phyloP scores from a whole-genome alignment of 495 filamentous ascomycete species.

The Letharia lupina region DNA sequence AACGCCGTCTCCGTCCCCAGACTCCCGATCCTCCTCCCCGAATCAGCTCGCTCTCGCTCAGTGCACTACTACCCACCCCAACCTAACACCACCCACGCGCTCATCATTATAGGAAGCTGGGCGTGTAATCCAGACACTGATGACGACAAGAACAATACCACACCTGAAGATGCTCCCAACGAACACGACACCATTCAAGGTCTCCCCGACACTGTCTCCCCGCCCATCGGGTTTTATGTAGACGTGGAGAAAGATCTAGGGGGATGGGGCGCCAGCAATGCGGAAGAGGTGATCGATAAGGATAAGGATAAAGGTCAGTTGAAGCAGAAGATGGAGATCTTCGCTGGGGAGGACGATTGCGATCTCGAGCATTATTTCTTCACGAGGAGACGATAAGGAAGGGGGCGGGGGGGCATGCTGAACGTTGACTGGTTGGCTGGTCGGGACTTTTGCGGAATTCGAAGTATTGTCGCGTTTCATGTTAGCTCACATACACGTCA shows the following conservation, averaged over 20 bases:
- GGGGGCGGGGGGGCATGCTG: background rate
- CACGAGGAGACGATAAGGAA: background rate
- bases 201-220: background rate
- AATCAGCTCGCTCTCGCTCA: conserved; percentile 3
- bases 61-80: conserved; percentile 7
- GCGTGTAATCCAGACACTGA: background rate
- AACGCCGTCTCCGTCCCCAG: conserved; percentile 5
- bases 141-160: background rate
- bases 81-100: background rate
- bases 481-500: too few relatives aligned
- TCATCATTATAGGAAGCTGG: conserved; percentile 1
- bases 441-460: too few relatives aligned
- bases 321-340: conserved; percentile 16
- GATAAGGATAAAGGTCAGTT: conserved; percentile 10
- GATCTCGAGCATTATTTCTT: conserved; percentile 7
- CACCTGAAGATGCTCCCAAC: background rate
- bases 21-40: background rate
- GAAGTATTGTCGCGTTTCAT: too few relatives aligned
- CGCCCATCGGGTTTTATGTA: conserved; percentile 6
- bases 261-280: conserved; percentile 9
- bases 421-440: too few relatives aligned
- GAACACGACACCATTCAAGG: background rate
- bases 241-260: conserved; percentile 5
- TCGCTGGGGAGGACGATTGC: conserved; percentile 17
- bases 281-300: conserved; percentile 3